phyloP scores from a whole-genome alignment of 768 basidiomycete species.

The Tricholoma sp. region DNA sequence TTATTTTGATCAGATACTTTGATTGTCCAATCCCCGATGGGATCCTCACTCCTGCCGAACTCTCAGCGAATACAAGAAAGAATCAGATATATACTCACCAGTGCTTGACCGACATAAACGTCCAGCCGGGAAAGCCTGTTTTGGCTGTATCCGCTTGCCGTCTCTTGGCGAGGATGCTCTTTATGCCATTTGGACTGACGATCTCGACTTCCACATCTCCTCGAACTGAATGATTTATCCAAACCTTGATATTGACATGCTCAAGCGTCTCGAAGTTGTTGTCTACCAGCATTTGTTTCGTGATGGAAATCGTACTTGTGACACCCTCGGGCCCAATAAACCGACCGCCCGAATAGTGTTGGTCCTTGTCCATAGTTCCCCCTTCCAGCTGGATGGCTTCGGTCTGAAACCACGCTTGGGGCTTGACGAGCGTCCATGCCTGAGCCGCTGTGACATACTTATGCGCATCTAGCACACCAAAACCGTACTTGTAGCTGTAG shows the following conservation, averaged over 20 bases:
- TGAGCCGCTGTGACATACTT: constrained; percentile 76
- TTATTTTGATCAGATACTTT: constrained; percentile 76
- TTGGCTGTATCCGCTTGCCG: constrained; percentile 59
- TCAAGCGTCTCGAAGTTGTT: constrained; percentile 87
- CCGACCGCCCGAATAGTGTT: constrained; percentile 56
- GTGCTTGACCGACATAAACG: constrained; percentile 98
- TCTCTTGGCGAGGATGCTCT: constrained; percentile 73
- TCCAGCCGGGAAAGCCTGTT: constrained; percentile 88
- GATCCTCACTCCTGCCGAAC: constrained; percentile 78
- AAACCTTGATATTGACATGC: constrained; percentile 88
- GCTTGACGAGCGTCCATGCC: constrained; percentile 84
- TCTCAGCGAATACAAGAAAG: constrained; percentile 14
- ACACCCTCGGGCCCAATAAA: constrained; percentile 65
- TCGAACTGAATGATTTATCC: constrained; percentile 81
- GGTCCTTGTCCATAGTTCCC: constrained; percentile 50
- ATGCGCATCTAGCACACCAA: constrained; percentile 82
- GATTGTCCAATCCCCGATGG: constrained; percentile 87
- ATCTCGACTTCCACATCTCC: constrained; percentile 95
- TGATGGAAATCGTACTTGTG: constrained; percentile 57
- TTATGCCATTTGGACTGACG: constrained; percentile 78
- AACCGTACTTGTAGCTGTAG: constrained; percentile 92
- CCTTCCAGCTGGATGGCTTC: constrained; percentile 62
- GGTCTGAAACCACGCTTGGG: constrained; percentile 86
- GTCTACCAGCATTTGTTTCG: constrained; percentile 55
- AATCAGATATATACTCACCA: constrained; percentile 53